A percentile compares a stretch with the other conserved stretches of the same genome.
Conservation (phyloP, 139 green algal genomes). For the Coccomyxa sp. region DNA sequence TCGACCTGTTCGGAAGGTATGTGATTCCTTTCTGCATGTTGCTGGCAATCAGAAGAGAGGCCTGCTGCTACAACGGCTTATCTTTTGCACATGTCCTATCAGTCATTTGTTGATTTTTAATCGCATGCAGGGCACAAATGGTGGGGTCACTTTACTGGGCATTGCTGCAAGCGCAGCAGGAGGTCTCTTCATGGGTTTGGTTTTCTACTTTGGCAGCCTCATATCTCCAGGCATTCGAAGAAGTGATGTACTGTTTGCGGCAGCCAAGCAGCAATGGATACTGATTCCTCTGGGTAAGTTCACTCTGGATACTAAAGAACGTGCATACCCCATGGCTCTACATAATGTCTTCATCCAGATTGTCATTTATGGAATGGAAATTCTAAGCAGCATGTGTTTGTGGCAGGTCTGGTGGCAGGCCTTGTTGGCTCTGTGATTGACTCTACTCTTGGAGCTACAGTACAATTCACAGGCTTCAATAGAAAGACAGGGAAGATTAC, state of each 20-base stretch:
- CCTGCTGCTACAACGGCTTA: too few relatives aligned
- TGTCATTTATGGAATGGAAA: neutral
- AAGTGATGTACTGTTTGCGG: neutral
- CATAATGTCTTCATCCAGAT: neutral
- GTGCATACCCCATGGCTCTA: neutral
- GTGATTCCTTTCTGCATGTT: constrained; percentile 34
- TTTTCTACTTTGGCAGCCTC: constrained; percentile 36
- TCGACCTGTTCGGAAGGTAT: constrained; percentile 64
- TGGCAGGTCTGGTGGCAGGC: constrained; percentile 18
- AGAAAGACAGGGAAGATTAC: constrained; percentile 19
- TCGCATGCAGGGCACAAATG: constrained; percentile 32
- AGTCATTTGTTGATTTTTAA: too few relatives aligned
- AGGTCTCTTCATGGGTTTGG: constrained; percentile 70
- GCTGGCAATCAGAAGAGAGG: neutral
- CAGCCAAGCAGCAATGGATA: constrained; percentile 17
- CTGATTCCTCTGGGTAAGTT: constrained; percentile 23
- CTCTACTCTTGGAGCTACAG: constrained; percentile 85
- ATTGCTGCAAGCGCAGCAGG: constrained; percentile 60
- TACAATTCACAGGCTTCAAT: constrained; percentile 86
- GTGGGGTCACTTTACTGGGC: constrained; percentile 75
- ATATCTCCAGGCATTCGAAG: constrained; percentile 18
- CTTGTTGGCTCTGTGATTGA: constrained; percentile 85
- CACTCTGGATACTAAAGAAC: neutral
- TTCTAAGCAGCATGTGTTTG: neutral
- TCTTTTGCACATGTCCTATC: too few relatives aligned